Evolutionary conservation across 345 rosid genomes (phyloP).

Genomic region (Eucalyptus grandis): DNA sequence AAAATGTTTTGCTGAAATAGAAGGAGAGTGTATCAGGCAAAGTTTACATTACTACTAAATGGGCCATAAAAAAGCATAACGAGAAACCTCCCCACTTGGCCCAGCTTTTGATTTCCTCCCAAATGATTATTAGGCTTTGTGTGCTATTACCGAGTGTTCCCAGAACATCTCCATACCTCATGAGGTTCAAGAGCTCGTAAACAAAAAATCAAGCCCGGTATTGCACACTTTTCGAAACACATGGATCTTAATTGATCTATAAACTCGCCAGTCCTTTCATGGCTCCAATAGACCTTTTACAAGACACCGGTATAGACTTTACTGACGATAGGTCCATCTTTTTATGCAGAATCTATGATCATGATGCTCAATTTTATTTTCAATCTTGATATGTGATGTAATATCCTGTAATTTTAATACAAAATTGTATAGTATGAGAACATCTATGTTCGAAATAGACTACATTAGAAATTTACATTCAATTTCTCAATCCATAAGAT

Average conservation of each 20-base stretch:
- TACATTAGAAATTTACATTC: background rate
- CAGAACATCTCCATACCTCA: background rate
- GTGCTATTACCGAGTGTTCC: background rate
- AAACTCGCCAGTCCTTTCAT: background rate
- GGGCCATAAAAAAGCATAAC: background rate
- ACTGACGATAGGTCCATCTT: background rate
- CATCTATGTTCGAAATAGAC: background rate
- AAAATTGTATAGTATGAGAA: background rate
- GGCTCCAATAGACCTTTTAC: background rate
- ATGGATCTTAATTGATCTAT: background rate
- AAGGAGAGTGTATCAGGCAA: background rate
- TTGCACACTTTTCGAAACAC: background rate
- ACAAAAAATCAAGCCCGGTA: background rate
- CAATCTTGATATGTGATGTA: background rate
- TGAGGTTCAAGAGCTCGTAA: background rate
- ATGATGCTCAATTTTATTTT: background rate
- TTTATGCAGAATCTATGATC: background rate
- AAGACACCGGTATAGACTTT: background rate
- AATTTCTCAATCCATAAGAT: background rate
- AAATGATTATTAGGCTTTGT: background rate
- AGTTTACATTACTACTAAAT: background rate
- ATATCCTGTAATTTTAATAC: background rate
- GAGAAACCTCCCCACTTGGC: background rate
- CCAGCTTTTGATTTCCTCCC: background rate
- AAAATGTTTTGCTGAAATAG: rapidly evolving